Evolutionary conservation across 441 rosid genomes (phyloP), one percentile per base, ranked within the genome.

Genomic region (Populus hybrid): DNA sequence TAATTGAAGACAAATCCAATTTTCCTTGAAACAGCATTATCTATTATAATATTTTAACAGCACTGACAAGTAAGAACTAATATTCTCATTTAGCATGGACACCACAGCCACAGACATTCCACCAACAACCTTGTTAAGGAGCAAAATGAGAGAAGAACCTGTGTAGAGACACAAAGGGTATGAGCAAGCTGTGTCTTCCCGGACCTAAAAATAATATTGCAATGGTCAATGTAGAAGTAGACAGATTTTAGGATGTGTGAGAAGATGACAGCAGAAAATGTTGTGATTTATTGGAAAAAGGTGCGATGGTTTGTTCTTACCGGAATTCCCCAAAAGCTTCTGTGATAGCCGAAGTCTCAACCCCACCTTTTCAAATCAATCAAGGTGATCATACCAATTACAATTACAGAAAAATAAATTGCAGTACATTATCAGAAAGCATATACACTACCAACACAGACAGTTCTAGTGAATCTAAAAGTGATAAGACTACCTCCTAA

Each of bases 141-240:
- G 59, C 16, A 65, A 73, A 71, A 70, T 69, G 63, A 78, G 73
- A 79, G 79, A 83, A 75, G 16, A 86, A 91, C 97, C 98, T 92
- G 98, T 57, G 98, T 92, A 35, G 94, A 86, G 81, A 92, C 97
- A 72, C 98, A 93, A 2, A 94, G 96, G 24, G 99, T 94, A 87
- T 93, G 96, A 30, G 98, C 99, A 50, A 96, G 94, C 79, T 91
- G 98, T 70, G 98, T 96, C 87, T 93, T 93, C 83, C 98, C 98
- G 78, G 92, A 93, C 92, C 97, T 94, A 87, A 83, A 70, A 75
- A 26, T 71, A 75, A 78, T 32, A 30, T 50, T 73, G 34, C 28
- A 59, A 67, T 38, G 10, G 23, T 23, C 38, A 71, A 66, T 21
- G 42, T 24, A 69, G 69, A 76, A 72, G 40, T 30, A 73, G 24